Base-by-base conservation (phyloP, 257 asterid species). In the Solanum tarapatanum region DNA sequence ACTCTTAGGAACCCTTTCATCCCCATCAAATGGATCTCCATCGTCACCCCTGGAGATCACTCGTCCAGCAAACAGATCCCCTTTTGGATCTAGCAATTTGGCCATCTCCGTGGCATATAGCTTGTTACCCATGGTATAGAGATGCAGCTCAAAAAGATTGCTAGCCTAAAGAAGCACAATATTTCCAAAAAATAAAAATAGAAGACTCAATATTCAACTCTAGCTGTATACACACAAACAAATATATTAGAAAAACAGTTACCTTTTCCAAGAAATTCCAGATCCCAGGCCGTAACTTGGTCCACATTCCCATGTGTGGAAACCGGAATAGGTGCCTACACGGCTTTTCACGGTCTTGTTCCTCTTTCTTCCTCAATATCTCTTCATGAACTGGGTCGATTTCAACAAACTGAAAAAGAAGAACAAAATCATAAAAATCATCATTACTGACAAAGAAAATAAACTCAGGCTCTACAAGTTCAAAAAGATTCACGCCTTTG, bases 261-360 rank as follows among this genome's bases (percentile, higher is more conserved):
- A 96, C 99, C 99, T 94, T 97, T 90, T 95, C 98, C 94, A 97
- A 90, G 91, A 97, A 97, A 88, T 96, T 96, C 99, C 99, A 97
- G 89, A 97, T 92, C 89, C 99, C 99, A 84, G 99, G 99, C 64
- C 99, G 95, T 91, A 97, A 90, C 88, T 97, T 97, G 75, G 99
- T 97, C 99, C 99, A 97, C 99, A 97, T 97, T 87, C 92, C 93
- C 99, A 97, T 97, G 89, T 97, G 99, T 39, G 98, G 98, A 91
- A 96, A 97, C 86, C 98, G 93, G 87, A 96, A 95, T 62, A 97
- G 93, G 90, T 97, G 98, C 91, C 96, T 92, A 19, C 90, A 93
- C 62, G 95, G 90, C 92, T 95, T 97, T 85, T 95, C 98, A 37
- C 98, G 98, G 82, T 97, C 99, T 86, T 92, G 97, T 87, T 94